Base-by-base conservation (phyloP, 768 basidiomycete species). In the Suillus subalutaceus region DNA sequence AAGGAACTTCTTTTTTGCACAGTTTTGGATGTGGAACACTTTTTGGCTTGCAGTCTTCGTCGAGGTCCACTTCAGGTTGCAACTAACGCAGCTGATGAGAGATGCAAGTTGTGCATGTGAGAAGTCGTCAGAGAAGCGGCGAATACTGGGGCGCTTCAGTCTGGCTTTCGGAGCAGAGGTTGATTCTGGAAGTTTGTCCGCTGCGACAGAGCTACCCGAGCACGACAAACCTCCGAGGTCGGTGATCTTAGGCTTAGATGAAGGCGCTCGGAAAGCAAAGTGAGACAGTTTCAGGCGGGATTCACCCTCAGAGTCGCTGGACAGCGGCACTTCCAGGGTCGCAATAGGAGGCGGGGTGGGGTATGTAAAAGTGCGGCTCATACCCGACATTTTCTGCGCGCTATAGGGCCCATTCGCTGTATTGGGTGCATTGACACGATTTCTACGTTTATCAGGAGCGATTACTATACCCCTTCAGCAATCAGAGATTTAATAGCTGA, bases 31-130 rank as follows among this genome's bases (percentile, higher is more conserved):
- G 72, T 95, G 93, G 3, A 81, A 69, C 72, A 85, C 75, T 74
- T 95, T 95, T 71, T 89, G 86, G 20, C 76, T 68, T 13, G 78
- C 78, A 4, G 84, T 84, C 74, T 95, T 95, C 63, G 84, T 82
- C 15, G 85, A 78, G 4, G 90, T 94, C 93, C 93, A 94, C 1
- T 75, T 75, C 16, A 83, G 72, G 30, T 86, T 85, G 69, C 92
- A 94, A 44, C 84, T 81, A 53, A 92, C 80, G 70, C 92, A 94
- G 70, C 79, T 85, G 13, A 78, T 73, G 2, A 93, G 72, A 32
- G 73, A 82, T 2, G 73, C 72, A 6, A 92, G 72, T 32, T 89
- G 80, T 4, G 75, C 64, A 52, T 85, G 82, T 0, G 85, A 75
- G 66, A 88, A 79, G 57, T 82, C 80, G 16, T 72, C 71, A 1